Conservation (phyloP, 495 filamentous ascomycete genomes). For the Aspergillus sclerotioniger region DNA sequence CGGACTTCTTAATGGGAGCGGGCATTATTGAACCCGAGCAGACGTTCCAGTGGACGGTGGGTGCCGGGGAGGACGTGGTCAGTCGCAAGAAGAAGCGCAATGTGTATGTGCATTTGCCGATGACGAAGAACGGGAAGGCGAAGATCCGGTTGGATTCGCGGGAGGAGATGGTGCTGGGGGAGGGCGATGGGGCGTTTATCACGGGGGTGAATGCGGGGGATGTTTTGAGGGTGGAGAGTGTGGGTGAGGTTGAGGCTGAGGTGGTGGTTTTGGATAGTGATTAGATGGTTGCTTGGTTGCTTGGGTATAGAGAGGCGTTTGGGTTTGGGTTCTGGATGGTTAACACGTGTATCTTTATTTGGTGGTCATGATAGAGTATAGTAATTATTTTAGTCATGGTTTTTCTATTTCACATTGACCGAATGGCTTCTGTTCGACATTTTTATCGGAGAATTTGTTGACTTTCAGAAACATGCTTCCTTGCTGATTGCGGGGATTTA, state of each 20-base stretch:
- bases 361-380: no score
- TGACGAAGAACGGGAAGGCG: slow-evolving; percentile 68
- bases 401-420: no score
- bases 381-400: no score
- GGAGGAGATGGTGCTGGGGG: slow-evolving; percentile 60
- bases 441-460: no score
- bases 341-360: no score
- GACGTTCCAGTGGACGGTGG: slow-evolving; percentile 61
- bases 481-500: no score
- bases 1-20: slow-evolving; percentile 75
- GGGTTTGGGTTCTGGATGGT: not conserved
- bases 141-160: slow-evolving; percentile 61
- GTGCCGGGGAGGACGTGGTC: slow-evolving; percentile 41
- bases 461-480: no score
- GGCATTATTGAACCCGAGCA: slow-evolving; percentile 56
- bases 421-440: no score
- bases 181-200: slow-evolving; percentile 77
- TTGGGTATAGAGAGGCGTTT: no score
- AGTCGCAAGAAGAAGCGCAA: slow-evolving; percentile 55
- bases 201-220: slow-evolving; percentile 55
- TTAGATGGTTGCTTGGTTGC: slow-evolving; percentile 9
- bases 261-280: slow-evolving; percentile 61
- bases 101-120: slow-evolving; percentile 73
- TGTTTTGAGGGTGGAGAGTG: slow-evolving; percentile 56
- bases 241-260: slow-evolving; percentile 67